Conservation (phyloP, 1,284 basidiomycete genomes). For the Sporisorium reilianum region DNA sequence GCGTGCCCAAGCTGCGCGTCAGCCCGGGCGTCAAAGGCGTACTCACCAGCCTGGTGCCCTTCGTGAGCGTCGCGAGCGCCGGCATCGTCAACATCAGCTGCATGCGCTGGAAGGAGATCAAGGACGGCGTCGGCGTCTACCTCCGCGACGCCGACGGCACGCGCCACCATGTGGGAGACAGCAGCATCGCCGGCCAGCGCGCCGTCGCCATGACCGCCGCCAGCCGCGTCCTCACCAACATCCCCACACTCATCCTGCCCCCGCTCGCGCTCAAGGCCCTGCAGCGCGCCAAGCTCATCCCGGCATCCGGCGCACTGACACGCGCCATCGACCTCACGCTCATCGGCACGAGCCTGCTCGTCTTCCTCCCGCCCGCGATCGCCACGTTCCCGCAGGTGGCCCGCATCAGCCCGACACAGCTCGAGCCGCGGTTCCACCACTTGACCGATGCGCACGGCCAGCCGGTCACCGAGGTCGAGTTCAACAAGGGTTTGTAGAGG, state of each 20-base stretch:
- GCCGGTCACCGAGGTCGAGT: conserved; percentile 70
- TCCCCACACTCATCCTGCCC: conserved; percentile 73
- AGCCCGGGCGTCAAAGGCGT: conserved; percentile 44
- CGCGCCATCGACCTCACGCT: conserved; percentile 50
- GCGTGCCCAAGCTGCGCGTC: conserved; percentile 70
- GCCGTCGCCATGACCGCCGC: conserved; percentile 73
- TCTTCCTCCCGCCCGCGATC: conserved; percentile 74
- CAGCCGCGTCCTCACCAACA: conserved; percentile 72
- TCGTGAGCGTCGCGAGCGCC: conserved; percentile 71
- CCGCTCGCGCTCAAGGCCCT: conserved; percentile 72
- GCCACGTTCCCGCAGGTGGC: conserved; percentile 73
- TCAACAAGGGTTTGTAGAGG: conserved; percentile 72
- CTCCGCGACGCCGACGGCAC: conserved; percentile 57
- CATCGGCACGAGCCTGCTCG: conserved; percentile 72
- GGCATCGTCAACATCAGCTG: conserved; percentile 68
- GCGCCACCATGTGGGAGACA: conserved; percentile 71
- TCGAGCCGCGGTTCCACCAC: conserved; percentile 69
- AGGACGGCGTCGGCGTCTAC: conserved; percentile 73
- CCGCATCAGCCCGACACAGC: conserved; percentile 68
- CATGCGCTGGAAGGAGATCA: conserved; percentile 75
- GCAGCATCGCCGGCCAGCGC: conserved; percentile 71
- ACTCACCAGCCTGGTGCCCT: conserved; percentile 71
- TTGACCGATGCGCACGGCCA: conserved; percentile 67
- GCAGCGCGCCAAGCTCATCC: conserved; percentile 47
- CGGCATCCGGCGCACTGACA: conserved; percentile 37